Conservation (phyloP, 2,329 filamentous ascomycete species). For the Fusarium pilosicola region DNA sequence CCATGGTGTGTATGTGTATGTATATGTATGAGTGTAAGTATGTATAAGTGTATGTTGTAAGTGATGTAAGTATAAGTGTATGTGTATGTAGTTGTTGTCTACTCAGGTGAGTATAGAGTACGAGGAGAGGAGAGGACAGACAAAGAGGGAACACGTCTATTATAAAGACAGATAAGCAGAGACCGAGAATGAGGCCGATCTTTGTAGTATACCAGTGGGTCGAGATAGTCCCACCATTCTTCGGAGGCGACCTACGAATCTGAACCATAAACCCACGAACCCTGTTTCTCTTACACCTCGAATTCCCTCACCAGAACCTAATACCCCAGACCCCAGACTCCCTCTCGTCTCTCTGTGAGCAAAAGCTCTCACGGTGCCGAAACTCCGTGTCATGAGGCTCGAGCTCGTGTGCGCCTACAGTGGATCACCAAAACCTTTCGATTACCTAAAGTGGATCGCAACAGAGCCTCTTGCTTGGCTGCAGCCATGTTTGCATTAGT, state of each 20-base stretch:
- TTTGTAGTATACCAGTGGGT: conserved; percentile 24
- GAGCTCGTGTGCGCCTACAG: conserved; percentile 13
- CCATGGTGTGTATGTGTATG: conserved; percentile 8
- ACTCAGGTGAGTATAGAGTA: not conserved
- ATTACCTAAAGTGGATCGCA: conserved; percentile 33
- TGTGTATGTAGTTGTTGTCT: not conserved
- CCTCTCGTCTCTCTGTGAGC: not conserved
- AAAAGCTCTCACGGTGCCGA: conserved; percentile 22
- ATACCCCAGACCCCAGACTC: conserved; percentile 32
- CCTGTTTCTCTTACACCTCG: conserved; percentile 25
- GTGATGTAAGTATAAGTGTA: not conserved
- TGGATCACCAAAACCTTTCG: conserved; percentile 24
- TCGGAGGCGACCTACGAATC: conserved; percentile 1
- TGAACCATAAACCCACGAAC: not conserved
- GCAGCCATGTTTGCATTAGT: conserved; percentile 34
- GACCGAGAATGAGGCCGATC: conserved; percentile 37
- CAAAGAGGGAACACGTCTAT: not conserved
- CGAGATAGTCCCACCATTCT: conserved; percentile 13
- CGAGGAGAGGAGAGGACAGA: not conserved
- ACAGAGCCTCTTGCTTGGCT: conserved; percentile 39
- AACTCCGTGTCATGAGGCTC: conserved; percentile 32
- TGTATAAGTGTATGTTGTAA: not conserved
- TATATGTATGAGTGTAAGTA: not conserved
- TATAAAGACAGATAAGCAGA: conserved; percentile 16
- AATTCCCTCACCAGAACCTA: conserved; percentile 24